Conservation (phyloP, 2,329 filamentous ascomycete genomes). For the Rutstroemia sydowiana region DNA sequence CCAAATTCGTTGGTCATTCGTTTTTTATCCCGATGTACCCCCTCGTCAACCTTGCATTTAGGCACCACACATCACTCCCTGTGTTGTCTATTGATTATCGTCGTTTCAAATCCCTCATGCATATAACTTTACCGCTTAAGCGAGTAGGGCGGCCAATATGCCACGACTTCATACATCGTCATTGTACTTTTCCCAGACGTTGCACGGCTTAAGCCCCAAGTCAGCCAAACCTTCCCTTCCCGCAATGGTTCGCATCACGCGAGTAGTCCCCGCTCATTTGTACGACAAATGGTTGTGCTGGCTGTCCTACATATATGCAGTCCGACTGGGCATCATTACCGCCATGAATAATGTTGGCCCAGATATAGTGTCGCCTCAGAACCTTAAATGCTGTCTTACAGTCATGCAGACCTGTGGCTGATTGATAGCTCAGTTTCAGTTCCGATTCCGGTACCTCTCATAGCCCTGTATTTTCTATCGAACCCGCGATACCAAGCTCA, state of each 20-base stretch:
- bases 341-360: constrained; percentile 10
- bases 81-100: constrained; percentile 11
- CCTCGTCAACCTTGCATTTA: constrained; percentile 21
- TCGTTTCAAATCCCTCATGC: constrained; percentile 14
- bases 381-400: constrained; percentile 27
- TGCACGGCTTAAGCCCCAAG: constrained; percentile 27
- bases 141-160: constrained; percentile 16
- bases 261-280: constrained; percentile 24
- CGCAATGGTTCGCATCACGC: constrained; percentile 24
- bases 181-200: constrained; percentile 17
- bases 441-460: constrained; percentile 28
- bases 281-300: constrained; percentile 24
- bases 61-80: constrained; percentile 18
- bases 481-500: constrained; percentile 25
- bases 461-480: constrained; percentile 30
- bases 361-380: constrained; percentile 14
- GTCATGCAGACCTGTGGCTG: constrained; percentile 25
- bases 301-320: constrained; percentile 25
- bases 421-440: constrained; percentile 29
- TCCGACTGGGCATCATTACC: constrained; percentile 24
- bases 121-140: constrained; percentile 11
- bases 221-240: constrained; percentile 17
- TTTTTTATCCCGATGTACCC: constrained; percentile 17
- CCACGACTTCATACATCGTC: constrained; percentile 24
- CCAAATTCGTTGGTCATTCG: constrained; percentile 19